Evolutionary conservation across 805 yeast species (phyloP), one percentile per base, ranked within the genome.

Genomic region (Nakazawaea laoshanensis): DNA sequence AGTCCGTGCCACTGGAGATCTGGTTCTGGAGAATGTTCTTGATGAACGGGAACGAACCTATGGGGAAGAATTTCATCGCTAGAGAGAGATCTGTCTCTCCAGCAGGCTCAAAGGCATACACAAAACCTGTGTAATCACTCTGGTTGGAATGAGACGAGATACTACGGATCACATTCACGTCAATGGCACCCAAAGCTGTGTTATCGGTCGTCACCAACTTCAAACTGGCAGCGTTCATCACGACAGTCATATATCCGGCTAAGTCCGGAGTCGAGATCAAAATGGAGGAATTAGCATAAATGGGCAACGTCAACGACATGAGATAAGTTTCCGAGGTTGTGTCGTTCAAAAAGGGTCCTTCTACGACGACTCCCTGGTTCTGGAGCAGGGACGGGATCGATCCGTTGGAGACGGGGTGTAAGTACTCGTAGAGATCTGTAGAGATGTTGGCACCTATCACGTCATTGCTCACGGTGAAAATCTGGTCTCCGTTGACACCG

Each of bases 261-360:
- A 83, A 59, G 15, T 69, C 64, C 4, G 80, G 75, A 11, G 65
- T 59, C n/a, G 65, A 56, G 15, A 78, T 55, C 27, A 77, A 55
- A 15, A 83, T 77, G 2, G 94, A 78, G n/a, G 77, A 65, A 43
- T 81, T 79, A 12, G 85, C 70, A 45, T 66, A 77, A 3, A 87
- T 68, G 0, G 95, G 92, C 4, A 85, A 44, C 0, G 95, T 81
- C 55, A 87, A 59, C 1, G 95, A 84, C 67, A 84, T 60, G 42
- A 74, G 67, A 45, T 68, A 78, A 2, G 63, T 38, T 18, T 19
- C 24, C n/a, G 24, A 4, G n/a, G 13, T 4, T 4, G 61, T 43
- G 24, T 50, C 52, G 43, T 74, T 72, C 12, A 56, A 33, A 1
- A 71, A 59, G 0, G 96, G 95, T 3, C 94, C 94, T 1, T 77